Conservation (phyloP, 2,329 filamentous ascomycete species). For the Lachnellula hyalina region DNA sequence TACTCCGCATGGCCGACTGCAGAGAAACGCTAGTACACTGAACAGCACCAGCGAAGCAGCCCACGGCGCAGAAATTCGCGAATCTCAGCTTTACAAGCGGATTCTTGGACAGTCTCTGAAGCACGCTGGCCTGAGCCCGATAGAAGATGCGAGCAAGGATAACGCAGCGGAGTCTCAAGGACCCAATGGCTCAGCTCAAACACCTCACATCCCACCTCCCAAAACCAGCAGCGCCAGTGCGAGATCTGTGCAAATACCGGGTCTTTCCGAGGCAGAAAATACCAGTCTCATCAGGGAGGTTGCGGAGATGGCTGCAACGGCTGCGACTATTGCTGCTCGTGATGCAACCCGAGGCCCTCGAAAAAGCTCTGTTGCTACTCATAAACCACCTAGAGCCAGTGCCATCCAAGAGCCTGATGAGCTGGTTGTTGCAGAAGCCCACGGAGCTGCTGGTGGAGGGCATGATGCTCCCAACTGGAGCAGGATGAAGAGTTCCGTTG, state of each 20-base stretch:
- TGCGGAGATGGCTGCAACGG: slow-evolving; percentile 88
- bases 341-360: slow-evolving; percentile 58
- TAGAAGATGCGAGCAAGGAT: slow-evolving; percentile 41
- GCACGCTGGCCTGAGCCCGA: slow-evolving; percentile 65
- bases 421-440: slow-evolving; percentile 30
- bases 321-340: slow-evolving; percentile 78
- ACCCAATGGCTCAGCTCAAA: slow-evolving; percentile 42
- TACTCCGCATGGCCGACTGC: slow-evolving; percentile 20
- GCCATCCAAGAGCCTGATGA: slow-evolving; percentile 28
- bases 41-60: slow-evolving; percentile 18
- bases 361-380: slow-evolving; percentile 41
- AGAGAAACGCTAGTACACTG: slow-evolving; percentile 23
- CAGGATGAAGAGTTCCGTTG: slow-evolving; percentile 80
- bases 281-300: slow-evolving; percentile 77
- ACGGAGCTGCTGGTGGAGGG: slow-evolving; percentile 52
- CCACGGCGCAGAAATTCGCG: slow-evolving; percentile 62
- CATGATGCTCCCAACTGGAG: slow-evolving; percentile 99
- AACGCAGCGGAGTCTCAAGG: slow-evolving; percentile 18
- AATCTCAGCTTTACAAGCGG: slow-evolving; percentile 85
- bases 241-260: slow-evolving; percentile 52
- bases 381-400: slow-evolving; percentile 30
- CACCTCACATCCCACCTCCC: slow-evolving; percentile 72
- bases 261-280: slow-evolving; percentile 78
- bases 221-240: slow-evolving; percentile 46
- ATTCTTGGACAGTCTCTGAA: slow-evolving; percentile 87